phyloP scores from a whole-genome alignment of 1,284 basidiomycete genomes.

The Ustilago shanxiensis region DNA sequence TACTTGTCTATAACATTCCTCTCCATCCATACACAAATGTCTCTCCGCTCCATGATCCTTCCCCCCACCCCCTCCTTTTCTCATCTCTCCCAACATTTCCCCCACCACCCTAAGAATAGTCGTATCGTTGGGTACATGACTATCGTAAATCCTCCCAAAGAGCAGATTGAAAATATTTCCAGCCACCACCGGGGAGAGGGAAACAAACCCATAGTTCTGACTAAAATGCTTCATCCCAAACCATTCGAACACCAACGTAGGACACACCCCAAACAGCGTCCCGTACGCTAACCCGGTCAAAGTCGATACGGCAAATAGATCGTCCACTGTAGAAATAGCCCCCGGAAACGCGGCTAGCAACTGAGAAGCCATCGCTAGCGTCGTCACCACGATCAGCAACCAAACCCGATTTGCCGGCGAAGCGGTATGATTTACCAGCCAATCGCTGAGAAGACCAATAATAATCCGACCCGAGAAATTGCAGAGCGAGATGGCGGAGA shows the following conservation, averaged over 20 bases:
- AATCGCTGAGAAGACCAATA: constrained; percentile 83
- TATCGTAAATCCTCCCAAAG: constrained; percentile 76
- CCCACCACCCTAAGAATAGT: background rate
- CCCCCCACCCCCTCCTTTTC: background rate
- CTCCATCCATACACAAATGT: constrained; percentile 63
- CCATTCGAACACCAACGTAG: constrained; percentile 85
- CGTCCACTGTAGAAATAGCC: constrained; percentile 75
- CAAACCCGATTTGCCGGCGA: constrained; percentile 54
- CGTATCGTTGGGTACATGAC: constrained; percentile 34
- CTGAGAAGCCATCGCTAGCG: constrained; percentile 60
- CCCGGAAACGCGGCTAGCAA: constrained; percentile 61
- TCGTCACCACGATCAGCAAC: constrained; percentile 61
- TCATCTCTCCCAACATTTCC: background rate
- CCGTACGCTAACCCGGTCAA: constrained; percentile 83
- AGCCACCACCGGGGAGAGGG: constrained; percentile 81
- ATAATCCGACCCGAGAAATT: constrained; percentile 85
- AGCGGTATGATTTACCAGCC: constrained; percentile 48
- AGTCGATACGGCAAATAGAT: constrained; percentile 82
- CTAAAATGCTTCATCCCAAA: constrained; percentile 86
- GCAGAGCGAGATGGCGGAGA: constrained; percentile 84
- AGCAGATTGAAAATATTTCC: constrained; percentile 86
- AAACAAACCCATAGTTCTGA: constrained; percentile 87
- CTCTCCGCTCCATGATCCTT: constrained; percentile 6
- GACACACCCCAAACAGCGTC: constrained; percentile 80
- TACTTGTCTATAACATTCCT: constrained; percentile 66